A percentile compares a stretch with the other conserved stretches of the same genome.
Evolutionary conservation across 176 grass and related monocot genomes (phyloP).

Genomic region (Tillandsia fasciculata): DNA sequence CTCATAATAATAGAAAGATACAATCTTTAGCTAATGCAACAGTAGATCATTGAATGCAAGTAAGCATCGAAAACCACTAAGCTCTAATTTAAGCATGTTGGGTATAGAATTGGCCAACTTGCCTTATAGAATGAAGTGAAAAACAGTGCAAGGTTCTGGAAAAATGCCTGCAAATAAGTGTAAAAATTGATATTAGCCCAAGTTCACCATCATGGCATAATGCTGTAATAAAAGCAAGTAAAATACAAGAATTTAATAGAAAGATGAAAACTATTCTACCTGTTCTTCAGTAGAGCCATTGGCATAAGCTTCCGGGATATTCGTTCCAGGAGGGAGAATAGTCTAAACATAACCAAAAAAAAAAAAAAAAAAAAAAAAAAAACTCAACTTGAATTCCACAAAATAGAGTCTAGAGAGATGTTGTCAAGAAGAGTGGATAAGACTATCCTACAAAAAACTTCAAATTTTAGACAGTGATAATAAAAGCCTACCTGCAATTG

Average conservation of each 20-base stretch:
- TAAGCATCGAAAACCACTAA: neutral
- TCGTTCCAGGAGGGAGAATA: conserved; percentile 76
- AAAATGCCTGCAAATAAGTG: conserved; percentile 53
- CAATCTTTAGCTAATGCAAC: neutral
- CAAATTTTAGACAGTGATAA: neutral
- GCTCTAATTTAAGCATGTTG: neutral
- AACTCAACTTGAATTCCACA: neutral
- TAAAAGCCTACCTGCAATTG: conserved; percentile 67
- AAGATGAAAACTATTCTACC: conserved; percentile 25
- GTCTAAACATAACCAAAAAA: conserved; percentile 32
- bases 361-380: neutral
- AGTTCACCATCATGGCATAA: neutral
- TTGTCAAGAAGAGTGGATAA: conserved; percentile 4
- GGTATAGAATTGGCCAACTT: conserved; percentile 3
- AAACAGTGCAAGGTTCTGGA: conserved; percentile 95
- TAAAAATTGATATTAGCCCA: neutral
- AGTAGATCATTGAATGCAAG: neutral
- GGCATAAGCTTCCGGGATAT: conserved; percentile 78
- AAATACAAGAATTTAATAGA: neutral
- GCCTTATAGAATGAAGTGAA: conserved; percentile 98
- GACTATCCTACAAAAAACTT: neutral
- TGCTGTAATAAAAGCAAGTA: neutral
- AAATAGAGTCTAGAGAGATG: neutral
- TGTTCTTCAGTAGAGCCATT: conserved; percentile 98
- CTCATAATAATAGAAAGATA: neutral